Evolutionary conservation across 176 grass and related monocot genomes (phyloP).

Genomic region (Panicum miliaceum): DNA sequence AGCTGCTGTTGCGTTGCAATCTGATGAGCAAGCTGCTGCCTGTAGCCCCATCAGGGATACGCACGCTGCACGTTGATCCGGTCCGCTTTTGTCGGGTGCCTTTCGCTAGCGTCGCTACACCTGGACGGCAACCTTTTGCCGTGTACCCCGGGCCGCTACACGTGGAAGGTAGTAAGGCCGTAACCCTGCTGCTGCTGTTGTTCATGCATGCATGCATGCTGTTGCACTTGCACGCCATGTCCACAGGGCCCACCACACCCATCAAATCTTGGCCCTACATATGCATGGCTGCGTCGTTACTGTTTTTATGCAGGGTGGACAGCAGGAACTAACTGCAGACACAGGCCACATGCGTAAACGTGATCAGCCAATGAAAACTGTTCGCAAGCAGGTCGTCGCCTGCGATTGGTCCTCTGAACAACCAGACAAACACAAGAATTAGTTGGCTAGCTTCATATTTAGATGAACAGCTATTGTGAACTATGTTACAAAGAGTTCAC

Average conservation of each 20-base stretch:
- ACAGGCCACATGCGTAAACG: not conserved
- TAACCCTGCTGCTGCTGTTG: too few species aligned
- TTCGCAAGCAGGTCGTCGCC: not conserved
- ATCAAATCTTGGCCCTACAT: too few species aligned
- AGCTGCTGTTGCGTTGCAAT: not conserved
- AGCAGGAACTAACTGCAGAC: not conserved
- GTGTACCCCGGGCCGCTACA: not conserved
- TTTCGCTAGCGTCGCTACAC: constrained; percentile 1
- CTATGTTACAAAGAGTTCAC: not conserved
- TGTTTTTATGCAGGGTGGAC: not conserved
- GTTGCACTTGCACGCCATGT: too few species aligned
- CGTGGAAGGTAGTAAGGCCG: not conserved
- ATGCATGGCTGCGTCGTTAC: too few species aligned
- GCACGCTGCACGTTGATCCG: not conserved
- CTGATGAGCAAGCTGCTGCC: not conserved
- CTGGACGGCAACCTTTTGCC: not conserved
- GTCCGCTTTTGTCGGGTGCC: constrained; percentile 6
- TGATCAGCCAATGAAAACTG: not conserved
- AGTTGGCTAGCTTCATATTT: too few species aligned
- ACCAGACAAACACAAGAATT: too few species aligned
- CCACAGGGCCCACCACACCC: too few species aligned
- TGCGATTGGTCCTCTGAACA: not conserved
- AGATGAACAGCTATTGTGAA: not conserved
- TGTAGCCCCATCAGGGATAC: not conserved
- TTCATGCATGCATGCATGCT: too few species aligned